These are phyloP conservation scores for Sambucus nigra DNA, from an alignment of 129 eudicot species.

Conservation along the genomic window DNA sequence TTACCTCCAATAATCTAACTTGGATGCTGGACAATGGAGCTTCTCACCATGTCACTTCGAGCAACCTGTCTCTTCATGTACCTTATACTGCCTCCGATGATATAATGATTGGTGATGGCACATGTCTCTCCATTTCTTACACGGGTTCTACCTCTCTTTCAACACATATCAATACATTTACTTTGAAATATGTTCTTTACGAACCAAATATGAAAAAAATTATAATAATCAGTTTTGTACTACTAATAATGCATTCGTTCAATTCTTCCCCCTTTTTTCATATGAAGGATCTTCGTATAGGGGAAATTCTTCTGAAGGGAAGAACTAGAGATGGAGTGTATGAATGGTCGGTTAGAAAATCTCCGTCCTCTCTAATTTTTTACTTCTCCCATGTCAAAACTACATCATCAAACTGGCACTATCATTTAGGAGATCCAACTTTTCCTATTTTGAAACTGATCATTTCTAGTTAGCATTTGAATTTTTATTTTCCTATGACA, in stretches of 20 bases:
- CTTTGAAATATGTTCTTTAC: too few relatives aligned
- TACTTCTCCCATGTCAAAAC: neutral
- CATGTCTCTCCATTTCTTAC: too few relatives aligned
- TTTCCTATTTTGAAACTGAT: neutral
- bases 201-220: too few relatives aligned
- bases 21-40: too few relatives aligned
- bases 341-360: neutral
- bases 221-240: neutral
- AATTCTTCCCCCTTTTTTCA: constrained; percentile 4
- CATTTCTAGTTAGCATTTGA: neutral
- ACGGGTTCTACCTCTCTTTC: too few relatives aligned
- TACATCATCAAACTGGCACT: neutral
- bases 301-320: constrained; percentile 1
- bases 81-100: too few relatives aligned
- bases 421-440: constrained; percentile 7
- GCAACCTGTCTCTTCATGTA: too few relatives aligned
- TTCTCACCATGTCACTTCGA: too few relatives aligned
- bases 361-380: too few relatives aligned
- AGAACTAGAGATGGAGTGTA: neutral
- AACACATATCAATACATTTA: too few relatives aligned
- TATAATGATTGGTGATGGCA: too few relatives aligned
- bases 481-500: neutral
- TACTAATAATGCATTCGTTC: neutral
- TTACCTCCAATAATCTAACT: too few relatives aligned
- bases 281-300: constrained; percentile 9